Percentiles rank a stretch among this genome's conserved stretches.
phyloP scores from a whole-genome alignment of 345 rosid genomes.

The Rhizophora mangle region DNA sequence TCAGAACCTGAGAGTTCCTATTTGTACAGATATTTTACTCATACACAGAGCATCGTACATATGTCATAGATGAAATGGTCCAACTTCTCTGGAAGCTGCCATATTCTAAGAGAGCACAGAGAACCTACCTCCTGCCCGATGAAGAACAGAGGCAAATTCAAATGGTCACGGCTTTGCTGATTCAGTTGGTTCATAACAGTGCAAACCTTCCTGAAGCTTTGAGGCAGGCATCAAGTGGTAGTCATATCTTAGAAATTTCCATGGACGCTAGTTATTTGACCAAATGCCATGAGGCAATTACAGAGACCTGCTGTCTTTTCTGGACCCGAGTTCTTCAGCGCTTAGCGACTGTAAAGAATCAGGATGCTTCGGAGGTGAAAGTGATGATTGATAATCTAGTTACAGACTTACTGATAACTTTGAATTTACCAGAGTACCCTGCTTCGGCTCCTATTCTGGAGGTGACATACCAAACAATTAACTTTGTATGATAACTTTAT shows the following conservation, averaged over 20 bases:
- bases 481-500: not conserved
- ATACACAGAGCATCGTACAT: slow-evolving; percentile 75
- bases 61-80: slow-evolving; percentile 81
- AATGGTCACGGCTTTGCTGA: slow-evolving; percentile 88
- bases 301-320: slow-evolving; percentile 91
- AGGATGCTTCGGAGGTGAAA: slow-evolving; percentile 94
- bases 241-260: slow-evolving; percentile 54
- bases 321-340: slow-evolving; percentile 98
- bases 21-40: slow-evolving; percentile 78
- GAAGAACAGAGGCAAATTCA: slow-evolving; percentile 99
- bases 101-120: slow-evolving; percentile 65
- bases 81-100: slow-evolving; percentile 92
- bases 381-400: slow-evolving; percentile 88
- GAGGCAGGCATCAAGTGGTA: slow-evolving; percentile 57
- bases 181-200: slow-evolving; percentile 92
- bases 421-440: slow-evolving; percentile 95
- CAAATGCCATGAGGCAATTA: slow-evolving; percentile 77
- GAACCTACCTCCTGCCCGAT: slow-evolving; percentile 91
- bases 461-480: slow-evolving; percentile 39
- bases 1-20: slow-evolving; percentile 7
- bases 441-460: slow-evolving; percentile 89
- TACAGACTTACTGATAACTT: slow-evolving; percentile 77
- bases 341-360: slow-evolving; percentile 71
- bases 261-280: slow-evolving; percentile 63
- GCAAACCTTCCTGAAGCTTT: slow-evolving; percentile 83